These are phyloP conservation scores for Lipomyces mesembrius DNA, from an alignment of 805 yeast species.

Conservation along the genomic window DNA sequence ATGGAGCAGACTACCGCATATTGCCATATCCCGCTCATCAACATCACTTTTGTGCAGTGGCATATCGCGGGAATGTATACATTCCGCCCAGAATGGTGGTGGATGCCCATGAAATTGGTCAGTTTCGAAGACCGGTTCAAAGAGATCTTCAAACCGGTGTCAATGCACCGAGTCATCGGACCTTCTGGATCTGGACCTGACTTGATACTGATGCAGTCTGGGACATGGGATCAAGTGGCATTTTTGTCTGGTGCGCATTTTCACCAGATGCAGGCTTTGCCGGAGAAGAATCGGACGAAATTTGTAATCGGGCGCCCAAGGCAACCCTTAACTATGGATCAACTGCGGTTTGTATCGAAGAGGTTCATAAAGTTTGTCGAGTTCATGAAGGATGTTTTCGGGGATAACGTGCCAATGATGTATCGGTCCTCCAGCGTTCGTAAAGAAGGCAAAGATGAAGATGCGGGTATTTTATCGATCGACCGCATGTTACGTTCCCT, in stretches of 20 bases:
- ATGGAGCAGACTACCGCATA: conserved; percentile 11
- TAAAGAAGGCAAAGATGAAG: conserved; percentile 8
- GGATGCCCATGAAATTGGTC: conserved; percentile 16
- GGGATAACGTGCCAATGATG: conserved; percentile 29
- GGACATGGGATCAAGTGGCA: conserved; percentile 26
- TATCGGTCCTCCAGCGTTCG: conserved; percentile 16
- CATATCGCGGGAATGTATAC: conserved; percentile 18
- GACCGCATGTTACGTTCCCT: conserved; percentile 28
- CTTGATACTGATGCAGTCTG: conserved; percentile 18
- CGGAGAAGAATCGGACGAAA: not conserved
- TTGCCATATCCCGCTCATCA: conserved; percentile 18
- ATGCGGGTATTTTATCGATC: conserved; percentile 12
- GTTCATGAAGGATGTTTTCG: conserved; percentile 15
- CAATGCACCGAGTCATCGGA: conserved; percentile 6
- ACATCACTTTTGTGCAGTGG: conserved; percentile 25
- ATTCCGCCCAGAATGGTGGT: conserved; percentile 23
- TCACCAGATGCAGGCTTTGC: not conserved
- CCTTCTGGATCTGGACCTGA: conserved; percentile 17
- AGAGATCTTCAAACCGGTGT: conserved; percentile 5
- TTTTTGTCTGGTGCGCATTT: conserved; percentile 2
- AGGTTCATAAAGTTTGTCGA: conserved; percentile 20
- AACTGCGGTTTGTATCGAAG: conserved; percentile 15
- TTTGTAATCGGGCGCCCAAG: conserved; percentile 6
- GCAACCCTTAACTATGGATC: not conserved
- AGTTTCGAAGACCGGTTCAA: conserved; percentile 23